Base-by-base conservation (phyloP, 441 rosid species). In the Bocquillonia castaneifolia region DNA sequence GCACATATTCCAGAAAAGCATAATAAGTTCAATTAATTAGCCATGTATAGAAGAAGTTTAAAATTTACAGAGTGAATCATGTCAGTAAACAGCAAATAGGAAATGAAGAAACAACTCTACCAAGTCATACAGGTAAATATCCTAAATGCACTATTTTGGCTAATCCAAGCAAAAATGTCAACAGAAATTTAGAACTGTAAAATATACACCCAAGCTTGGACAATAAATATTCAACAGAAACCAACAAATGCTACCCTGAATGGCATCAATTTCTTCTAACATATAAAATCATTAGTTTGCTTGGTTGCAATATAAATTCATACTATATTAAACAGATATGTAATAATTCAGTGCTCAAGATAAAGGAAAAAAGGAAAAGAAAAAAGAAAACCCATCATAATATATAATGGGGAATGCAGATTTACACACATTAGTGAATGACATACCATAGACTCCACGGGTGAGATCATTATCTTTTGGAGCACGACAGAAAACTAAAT, bases 401-500 rank as follows among this genome's bases (percentile, higher is more conserved):
- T 25, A 0, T 29, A 48, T 6, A 64, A 51, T 39, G 25, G 50
- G 55, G 63, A n/a, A 47, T 31, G 32, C 45, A 63, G 32, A 31
- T 42, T 53, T 18, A 20, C 7, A 45, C 45, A 32, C 1, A 56
- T 22, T 13, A 61, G 13, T 12, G 12, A 59, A 51, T 34, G 40
- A 14, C 71, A 64, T 82, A 95, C 98, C 97, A 69, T 89, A 84
- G 52, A 89, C 82, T 26, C 69, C 80, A 50, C 72, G 82, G 3
- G 91, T 86, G 66, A 86, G 86, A 64, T 57, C 79, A 58, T 86
- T 75, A 83, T 95, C 90, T 45, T 81, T 83, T 0, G 95, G 99
- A 6, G 87, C 92, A 14, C 98, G 87, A 77, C 84, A 89, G 75
- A 92, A 95, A 63, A 95, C 96, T 51, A 90, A 79, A 78, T 92